Evolutionary conservation across 2,329 filamentous ascomycete genomes (phyloP).

Genomic region (Pyrenophora tritici-repentis): DNA sequence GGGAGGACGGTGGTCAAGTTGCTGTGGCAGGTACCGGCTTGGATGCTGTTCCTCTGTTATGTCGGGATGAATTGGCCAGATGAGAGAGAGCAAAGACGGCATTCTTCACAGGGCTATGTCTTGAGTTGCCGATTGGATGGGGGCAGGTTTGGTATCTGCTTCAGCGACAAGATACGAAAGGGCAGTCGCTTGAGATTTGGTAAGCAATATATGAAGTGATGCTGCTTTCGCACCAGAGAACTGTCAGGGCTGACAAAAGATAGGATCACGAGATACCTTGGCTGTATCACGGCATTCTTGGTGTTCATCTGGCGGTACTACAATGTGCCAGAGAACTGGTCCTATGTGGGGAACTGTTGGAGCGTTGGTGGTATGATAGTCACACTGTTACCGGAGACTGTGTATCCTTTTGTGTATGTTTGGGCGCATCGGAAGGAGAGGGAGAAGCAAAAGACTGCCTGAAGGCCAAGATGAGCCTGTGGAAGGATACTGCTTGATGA

Average conservation of each 20-base stretch:
- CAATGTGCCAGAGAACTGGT: slow-evolving; percentile 48
- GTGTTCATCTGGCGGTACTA: slow-evolving; percentile 49
- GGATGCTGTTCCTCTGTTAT: slow-evolving; percentile 37
- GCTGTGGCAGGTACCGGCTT: slow-evolving; percentile 32
- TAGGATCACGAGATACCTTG: slow-evolving; percentile 48
- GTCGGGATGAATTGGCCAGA: slow-evolving; percentile 41
- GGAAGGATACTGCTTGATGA: too few species aligned
- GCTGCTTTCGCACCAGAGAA: background rate
- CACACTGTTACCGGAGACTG: slow-evolving; percentile 47
- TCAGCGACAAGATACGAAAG: slow-evolving; percentile 41
- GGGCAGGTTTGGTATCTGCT: slow-evolving; percentile 40
- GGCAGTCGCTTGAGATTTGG: slow-evolving; percentile 50
- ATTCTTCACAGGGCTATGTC: slow-evolving; percentile 47
- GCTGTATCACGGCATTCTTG: slow-evolving; percentile 46
- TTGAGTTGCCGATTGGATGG: slow-evolving; percentile 49
- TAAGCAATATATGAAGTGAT: slow-evolving; percentile 20
- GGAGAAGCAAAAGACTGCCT: slow-evolving; percentile 14
- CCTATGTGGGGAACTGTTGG: slow-evolving; percentile 44
- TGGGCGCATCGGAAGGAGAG: slow-evolving; percentile 36
- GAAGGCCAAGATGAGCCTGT: background rate
- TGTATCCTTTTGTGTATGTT: slow-evolving; percentile 49
- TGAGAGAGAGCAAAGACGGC: slow-evolving; percentile 49
- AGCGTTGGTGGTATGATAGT: slow-evolving; percentile 43
- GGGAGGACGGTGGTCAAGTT: slow-evolving; percentile 28
- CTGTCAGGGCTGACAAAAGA: background rate